Evolutionary conservation across 768 basidiomycete species (phyloP).

Genomic region (Mrakia hoshinonis): DNA sequence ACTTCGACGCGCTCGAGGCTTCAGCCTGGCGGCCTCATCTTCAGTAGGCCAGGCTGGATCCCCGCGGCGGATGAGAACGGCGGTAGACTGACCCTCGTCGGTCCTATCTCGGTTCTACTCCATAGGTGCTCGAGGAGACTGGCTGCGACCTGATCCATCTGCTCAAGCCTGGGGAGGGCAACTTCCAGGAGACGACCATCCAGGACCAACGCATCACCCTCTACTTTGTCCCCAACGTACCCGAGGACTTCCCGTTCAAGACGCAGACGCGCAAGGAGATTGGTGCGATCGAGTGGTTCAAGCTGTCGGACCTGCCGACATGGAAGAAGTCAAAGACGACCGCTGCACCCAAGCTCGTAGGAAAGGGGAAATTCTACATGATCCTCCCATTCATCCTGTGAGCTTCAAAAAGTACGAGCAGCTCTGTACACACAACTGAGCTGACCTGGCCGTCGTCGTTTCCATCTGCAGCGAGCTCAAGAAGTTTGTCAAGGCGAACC

Average conservation of each 20-base stretch:
- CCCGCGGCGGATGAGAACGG: no score
- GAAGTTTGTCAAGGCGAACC: constrained; percentile 19
- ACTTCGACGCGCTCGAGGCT: neutral
- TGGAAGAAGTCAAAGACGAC: constrained; percentile 63
- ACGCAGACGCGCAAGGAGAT: constrained; percentile 97
- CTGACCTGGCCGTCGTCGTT: neutral
- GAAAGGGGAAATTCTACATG: constrained; percentile 73
- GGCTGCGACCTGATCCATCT: constrained; percentile 61
- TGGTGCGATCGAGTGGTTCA: constrained; percentile 97
- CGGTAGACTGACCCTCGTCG: no score
- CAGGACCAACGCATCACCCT: constrained; percentile 72
- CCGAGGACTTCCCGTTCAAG: constrained; percentile 79
- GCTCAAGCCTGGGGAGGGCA: constrained; percentile 46
- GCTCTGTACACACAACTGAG: neutral
- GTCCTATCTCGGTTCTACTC: no score
- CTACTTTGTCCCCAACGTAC: constrained; percentile 78
- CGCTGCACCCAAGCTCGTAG: constrained; percentile 34
- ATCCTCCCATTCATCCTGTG: constrained; percentile 80
- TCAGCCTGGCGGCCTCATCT: neutral
- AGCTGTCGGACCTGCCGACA: constrained; percentile 74
- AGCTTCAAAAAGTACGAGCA: constrained; percentile 15
- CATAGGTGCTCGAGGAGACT: constrained; percentile 88
- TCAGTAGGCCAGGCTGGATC: no score
- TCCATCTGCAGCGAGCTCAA: constrained; percentile 19
- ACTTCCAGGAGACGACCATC: constrained; percentile 76